phyloP scores from a whole-genome alignment of 2,329 filamentous ascomycete genomes.

The Lecanicillium sp. region DNA sequence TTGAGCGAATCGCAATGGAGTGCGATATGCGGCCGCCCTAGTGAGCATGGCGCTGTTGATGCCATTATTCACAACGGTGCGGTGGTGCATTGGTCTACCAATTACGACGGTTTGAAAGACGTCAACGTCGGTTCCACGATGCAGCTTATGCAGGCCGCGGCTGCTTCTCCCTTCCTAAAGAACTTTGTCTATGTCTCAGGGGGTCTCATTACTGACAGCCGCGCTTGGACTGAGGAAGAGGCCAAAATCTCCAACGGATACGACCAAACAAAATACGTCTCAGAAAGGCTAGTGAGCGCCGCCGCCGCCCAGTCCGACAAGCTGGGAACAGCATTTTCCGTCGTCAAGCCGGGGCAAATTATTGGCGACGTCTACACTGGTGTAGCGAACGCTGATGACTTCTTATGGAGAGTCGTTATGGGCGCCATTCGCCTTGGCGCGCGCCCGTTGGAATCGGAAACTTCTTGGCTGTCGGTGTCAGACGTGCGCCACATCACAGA shows the following conservation, averaged over 20 bases:
- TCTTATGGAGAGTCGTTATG: constrained; percentile 15
- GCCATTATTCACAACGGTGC: constrained; percentile 78
- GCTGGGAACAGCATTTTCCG: constrained; percentile 15
- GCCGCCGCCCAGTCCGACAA: not conserved
- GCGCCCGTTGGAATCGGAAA: constrained; percentile 16
- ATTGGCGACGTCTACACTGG: constrained; percentile 18
- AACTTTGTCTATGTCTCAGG: constrained; percentile 22
- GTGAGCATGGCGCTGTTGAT: constrained; percentile 28
- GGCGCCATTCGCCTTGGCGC: constrained; percentile 14
- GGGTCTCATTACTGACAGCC: constrained; percentile 13
- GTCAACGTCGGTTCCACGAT: constrained; percentile 56
- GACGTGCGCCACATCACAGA: no score
- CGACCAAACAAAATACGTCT: constrained; percentile 21
- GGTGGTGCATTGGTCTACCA: constrained; percentile 73
- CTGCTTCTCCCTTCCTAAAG: constrained; percentile 13
- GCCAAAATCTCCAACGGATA: constrained; percentile 16
- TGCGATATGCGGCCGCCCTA: constrained; percentile 51
- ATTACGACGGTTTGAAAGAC: constrained; percentile 63
- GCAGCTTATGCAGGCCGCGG: constrained; percentile 16
- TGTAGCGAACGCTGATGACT: constrained; percentile 21
- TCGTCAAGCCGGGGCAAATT: constrained; percentile 21
- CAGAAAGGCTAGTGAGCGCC: constrained; percentile 17
- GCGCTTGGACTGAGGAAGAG: not conserved
- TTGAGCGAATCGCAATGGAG: constrained; percentile 59
- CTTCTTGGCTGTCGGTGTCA: constrained; percentile 7